phyloP scores from a whole-genome alignment of 1,284 basidiomycete species.

The Rhodotorula sp. region DNA sequence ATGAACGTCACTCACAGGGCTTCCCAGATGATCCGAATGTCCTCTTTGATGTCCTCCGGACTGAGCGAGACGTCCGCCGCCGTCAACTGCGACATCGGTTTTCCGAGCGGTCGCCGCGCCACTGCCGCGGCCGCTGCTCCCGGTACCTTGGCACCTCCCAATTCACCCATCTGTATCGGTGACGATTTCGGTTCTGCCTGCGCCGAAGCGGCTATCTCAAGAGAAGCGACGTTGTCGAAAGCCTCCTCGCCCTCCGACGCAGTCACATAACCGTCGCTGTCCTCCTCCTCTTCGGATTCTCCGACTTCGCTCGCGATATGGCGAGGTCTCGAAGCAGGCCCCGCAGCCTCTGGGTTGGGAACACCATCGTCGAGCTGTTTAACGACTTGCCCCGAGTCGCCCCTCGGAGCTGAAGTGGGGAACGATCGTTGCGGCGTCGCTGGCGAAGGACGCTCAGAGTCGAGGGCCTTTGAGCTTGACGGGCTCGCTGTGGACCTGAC shows the following conservation, averaged over 20 bases:
- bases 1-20: slow-evolving; percentile 17
- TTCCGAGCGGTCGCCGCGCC: slow-evolving; percentile 18
- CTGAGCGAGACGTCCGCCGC: slow-evolving; percentile 29
- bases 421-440: background rate
- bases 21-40: slow-evolving; percentile 34
- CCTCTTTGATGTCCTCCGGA: slow-evolving; percentile 27
- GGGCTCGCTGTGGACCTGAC: too few relatives aligned
- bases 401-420: too few relatives aligned
- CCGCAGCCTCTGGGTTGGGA: too few relatives aligned
- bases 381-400: too few relatives aligned
- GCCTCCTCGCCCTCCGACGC: background rate
- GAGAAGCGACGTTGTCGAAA: background rate
- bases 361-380: too few relatives aligned
- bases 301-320: background rate
- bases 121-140: background rate
- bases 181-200: background rate
- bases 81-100: slow-evolving; percentile 25
- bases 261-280: background rate
- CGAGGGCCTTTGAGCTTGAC: background rate
- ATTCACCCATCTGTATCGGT: slow-evolving; percentile 12
- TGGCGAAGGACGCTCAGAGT: background rate
- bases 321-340: background rate
- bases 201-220: background rate
- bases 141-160: slow-evolving; percentile 20
- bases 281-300: background rate